These are phyloP conservation scores for Madurella mycetomatis DNA, from an alignment of 2,329 filamentous ascomycete species.

Conservation along the genomic window DNA sequence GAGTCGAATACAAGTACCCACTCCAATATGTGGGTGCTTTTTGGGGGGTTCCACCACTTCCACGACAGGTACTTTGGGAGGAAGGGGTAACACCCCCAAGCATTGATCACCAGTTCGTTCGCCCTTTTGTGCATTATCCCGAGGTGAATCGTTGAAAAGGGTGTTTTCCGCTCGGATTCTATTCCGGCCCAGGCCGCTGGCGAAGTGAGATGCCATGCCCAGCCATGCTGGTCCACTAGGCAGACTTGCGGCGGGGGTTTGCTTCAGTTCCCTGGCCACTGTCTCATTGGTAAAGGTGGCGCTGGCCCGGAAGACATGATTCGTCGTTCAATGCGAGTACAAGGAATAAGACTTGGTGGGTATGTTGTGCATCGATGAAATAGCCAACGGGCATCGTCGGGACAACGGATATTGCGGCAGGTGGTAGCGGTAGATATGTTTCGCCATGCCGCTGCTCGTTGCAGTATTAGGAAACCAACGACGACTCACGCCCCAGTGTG, in stretches of 20 bases:
- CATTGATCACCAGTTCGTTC: background rate
- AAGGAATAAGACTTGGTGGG: too few relatives aligned
- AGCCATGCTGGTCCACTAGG: too few relatives aligned
- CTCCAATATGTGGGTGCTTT: too few relatives aligned
- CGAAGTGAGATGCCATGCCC: too few relatives aligned
- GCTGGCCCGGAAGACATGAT: too few relatives aligned
- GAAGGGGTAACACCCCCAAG: background rate
- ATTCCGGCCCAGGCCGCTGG: background rate
- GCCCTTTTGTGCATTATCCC: background rate
- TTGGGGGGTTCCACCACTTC: too few relatives aligned
- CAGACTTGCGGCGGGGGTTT: too few relatives aligned
- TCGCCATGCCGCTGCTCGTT: background rate
- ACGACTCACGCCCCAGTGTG: background rate
- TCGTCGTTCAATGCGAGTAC: too few relatives aligned
- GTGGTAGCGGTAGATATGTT: background rate
- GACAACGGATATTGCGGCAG: background rate
- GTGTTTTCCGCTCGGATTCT: background rate
- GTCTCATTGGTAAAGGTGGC: too few relatives aligned
- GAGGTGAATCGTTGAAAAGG: background rate
- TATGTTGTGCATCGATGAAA: background rate
- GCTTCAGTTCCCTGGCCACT: too few relatives aligned
- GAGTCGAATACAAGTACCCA: background rate
- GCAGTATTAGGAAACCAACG: background rate
- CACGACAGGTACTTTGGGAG: background rate
- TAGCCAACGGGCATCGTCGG: background rate